Evolutionary conservation across 805 yeast species (phyloP).

Genomic region (Huiozyma sinensis): DNA sequence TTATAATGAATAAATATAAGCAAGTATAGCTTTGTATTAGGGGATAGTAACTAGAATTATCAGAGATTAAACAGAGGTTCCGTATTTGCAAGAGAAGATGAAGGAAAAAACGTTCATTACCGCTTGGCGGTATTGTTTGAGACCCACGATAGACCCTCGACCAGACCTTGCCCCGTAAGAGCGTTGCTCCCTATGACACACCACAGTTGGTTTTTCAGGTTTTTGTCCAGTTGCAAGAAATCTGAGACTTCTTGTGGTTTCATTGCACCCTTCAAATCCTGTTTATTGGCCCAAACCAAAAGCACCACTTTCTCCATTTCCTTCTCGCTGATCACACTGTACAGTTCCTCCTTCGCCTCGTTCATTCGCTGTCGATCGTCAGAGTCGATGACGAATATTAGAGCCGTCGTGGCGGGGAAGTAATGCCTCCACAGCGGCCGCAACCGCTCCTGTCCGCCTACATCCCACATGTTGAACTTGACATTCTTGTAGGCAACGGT

Average conservation of each 20-base stretch:
- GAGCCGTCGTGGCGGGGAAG: slow-evolving; percentile 85
- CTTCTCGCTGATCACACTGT: slow-evolving; percentile 68
- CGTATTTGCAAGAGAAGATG: background rate
- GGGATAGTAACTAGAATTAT: no score
- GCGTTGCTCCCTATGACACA: slow-evolving; percentile 89
- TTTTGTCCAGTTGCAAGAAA: slow-evolving; percentile 47
- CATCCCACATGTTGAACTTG: slow-evolving; percentile 85
- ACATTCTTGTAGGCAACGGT: slow-evolving; percentile 73
- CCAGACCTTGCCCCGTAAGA: slow-evolving; percentile 78
- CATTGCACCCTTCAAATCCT: slow-evolving; percentile 61
- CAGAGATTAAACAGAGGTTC: background rate
- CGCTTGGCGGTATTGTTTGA: slow-evolving; percentile 41
- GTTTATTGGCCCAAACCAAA: slow-evolving; percentile 82
- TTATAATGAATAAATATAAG: no score
- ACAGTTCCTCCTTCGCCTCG: slow-evolving; percentile 69
- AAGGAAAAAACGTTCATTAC: background rate
- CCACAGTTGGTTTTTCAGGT: slow-evolving; percentile 65
- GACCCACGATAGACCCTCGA: slow-evolving; percentile 82
- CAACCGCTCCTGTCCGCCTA: slow-evolving; percentile 90
- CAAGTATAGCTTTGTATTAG: no score
- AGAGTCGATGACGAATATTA: slow-evolving; percentile 83
- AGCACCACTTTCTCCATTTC: slow-evolving; percentile 73
- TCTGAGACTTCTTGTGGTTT: slow-evolving; percentile 75
- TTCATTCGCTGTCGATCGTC: slow-evolving; percentile 61
- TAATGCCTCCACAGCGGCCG: slow-evolving; percentile 94